Percentiles rank a stretch among this genome's conserved stretches.
Conservation (phyloP, 164 flowering plant genomes). For the Umbellularia californica region DNA sequence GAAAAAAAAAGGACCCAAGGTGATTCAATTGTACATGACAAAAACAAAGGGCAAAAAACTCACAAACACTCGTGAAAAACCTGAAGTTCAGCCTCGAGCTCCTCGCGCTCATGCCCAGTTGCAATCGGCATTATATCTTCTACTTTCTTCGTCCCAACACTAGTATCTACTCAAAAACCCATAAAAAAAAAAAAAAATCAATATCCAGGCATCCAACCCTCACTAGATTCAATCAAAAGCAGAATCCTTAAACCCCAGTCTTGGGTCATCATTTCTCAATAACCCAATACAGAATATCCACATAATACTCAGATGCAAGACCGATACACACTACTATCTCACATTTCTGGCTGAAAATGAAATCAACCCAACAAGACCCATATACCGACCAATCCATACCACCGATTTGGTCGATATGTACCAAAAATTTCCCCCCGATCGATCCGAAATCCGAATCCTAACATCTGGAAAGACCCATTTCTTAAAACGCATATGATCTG, state of each 20-base stretch:
- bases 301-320: background rate
- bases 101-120: conserved; percentile 95
- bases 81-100: conserved; percentile 77
- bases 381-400: too few species aligned
- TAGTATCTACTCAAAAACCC: conserved; percentile 4
- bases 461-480: too few species aligned
- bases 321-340: too few species aligned
- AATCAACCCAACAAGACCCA: too few species aligned
- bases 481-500: too few species aligned
- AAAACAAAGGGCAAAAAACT: background rate
- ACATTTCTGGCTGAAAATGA: too few species aligned
- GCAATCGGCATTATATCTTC: conserved; percentile 94
- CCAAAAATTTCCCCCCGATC: too few species aligned
- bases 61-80: conserved; percentile 22
- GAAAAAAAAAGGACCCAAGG: background rate
- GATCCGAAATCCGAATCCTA: too few species aligned
- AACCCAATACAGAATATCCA: too few species aligned
- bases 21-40: background rate
- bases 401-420: too few species aligned
- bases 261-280: too few species aligned
- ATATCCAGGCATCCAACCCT: background rate
- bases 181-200: background rate
- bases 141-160: conserved; percentile 46
- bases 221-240: background rate
- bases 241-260: too few species aligned